phyloP scores from a whole-genome alignment of 257 asterid genomes.

The Solanum commersonii region DNA sequence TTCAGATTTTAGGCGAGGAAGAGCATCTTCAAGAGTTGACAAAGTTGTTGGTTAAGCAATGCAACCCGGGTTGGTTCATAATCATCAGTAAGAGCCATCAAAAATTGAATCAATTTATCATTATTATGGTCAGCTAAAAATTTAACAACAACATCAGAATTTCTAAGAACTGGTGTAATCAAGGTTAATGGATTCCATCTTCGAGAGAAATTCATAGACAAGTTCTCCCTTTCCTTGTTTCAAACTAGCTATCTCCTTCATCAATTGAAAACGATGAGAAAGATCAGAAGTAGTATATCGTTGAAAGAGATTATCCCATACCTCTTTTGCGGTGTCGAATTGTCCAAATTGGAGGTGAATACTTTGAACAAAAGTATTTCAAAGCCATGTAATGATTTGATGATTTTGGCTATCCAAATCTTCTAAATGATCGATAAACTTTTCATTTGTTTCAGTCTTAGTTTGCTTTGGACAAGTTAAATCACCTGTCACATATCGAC shows the following conservation, averaged over 20 bases:
- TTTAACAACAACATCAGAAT: conserved; percentile 1
- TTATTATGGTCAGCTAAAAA: background rate
- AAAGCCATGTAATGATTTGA: background rate
- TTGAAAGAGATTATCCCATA: background rate
- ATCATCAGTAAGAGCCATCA: conserved; percentile 8
- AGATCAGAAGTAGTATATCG: background rate
- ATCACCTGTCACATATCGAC: background rate
- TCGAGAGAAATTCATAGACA: too few relatives aligned
- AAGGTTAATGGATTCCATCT: background rate
- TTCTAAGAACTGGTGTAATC: background rate
- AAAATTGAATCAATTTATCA: conserved; percentile 4
- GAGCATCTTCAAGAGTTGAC: background rate
- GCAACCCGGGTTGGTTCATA: conserved; percentile 4
- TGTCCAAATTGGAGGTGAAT: background rate
- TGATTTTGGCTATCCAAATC: conserved; percentile 11
- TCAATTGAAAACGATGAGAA: background rate
- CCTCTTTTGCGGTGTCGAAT: background rate
- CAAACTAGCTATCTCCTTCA: too few relatives aligned
- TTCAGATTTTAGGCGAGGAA: background rate
- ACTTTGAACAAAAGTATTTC: background rate
- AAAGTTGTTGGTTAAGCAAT: background rate
- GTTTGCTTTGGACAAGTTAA: background rate
- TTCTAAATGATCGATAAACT: background rate
- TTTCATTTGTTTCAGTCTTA: background rate
- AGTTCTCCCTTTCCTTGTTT: background rate